These are phyloP conservation scores for Luffa acutangula DNA, from an alignment of 306 rosid genomes.

Conservation along the genomic window DNA sequence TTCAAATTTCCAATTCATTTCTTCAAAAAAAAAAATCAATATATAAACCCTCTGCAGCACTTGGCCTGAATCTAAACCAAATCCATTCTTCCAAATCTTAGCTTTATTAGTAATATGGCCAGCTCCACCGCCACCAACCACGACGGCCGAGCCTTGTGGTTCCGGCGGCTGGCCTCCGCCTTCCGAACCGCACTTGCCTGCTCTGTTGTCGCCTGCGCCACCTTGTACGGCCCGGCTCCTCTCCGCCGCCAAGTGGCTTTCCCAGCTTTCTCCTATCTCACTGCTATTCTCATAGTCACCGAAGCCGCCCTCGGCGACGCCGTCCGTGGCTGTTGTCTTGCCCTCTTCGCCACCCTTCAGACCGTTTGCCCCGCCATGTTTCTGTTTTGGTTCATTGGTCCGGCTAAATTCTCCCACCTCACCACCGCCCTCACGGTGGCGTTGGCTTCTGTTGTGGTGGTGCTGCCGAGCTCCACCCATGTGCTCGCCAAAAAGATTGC, in stretches of 20 bases:
- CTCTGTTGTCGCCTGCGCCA: conserved; percentile 36
- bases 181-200: conserved; percentile 46
- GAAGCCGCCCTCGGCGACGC: conserved; percentile 52
- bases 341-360: conserved; percentile 37
- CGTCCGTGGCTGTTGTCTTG: conserved; percentile 37
- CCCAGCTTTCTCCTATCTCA: conserved; percentile 64
- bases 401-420: conserved; percentile 20
- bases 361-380: conserved; percentile 41
- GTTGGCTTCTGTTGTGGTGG: conserved; percentile 44
- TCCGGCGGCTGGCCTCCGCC: conserved; percentile 39
- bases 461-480: conserved; percentile 35
- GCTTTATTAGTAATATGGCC: not conserved
- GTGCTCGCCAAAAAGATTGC: conserved; percentile 49
- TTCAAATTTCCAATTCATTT: not conserved
- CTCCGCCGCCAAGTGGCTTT: conserved; percentile 31
- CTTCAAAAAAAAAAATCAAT: not conserved
- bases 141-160: not conserved
- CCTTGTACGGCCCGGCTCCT: conserved; percentile 40
- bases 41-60: not conserved
- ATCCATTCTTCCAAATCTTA: not conserved
- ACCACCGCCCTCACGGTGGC: conserved; percentile 40
- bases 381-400: conserved; percentile 38
- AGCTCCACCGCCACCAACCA: not conserved
- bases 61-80: not conserved
- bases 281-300: conserved; percentile 39